Base-by-base conservation (phyloP, 345 rosid species). In the Eucalyptus marginata region DNA sequence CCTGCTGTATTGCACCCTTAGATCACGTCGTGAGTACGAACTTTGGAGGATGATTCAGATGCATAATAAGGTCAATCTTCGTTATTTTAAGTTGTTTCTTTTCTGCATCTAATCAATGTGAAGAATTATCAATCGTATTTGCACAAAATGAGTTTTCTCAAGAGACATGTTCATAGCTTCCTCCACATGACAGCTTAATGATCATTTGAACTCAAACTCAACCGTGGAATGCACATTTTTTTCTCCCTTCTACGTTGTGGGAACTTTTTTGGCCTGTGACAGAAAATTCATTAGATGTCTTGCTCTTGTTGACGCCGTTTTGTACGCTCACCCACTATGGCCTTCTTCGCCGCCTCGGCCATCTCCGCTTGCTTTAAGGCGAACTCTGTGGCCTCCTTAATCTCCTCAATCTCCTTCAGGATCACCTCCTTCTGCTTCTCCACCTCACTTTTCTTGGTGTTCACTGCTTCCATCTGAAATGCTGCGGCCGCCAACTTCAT, bases 271-370 rank as follows among this genome's bases (percentile, higher is more conserved):
- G 9, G 71, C 36, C 71, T 4, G 33, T 6, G 14, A 29, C 36
- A 29, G 33, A 29, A 54, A 24, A 8, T 25, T 89, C 87, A 36
- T 47, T 64, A n/a, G 84, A 58, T 46, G 71, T 22, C 79, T 90
- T 90, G 88, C 89, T 93, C 93, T 89, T 93, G 89, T 87, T 94
- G 90, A 33, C 94, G 96, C 95, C 96, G 91, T 89, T 89, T 95
- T 49, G 18, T 86, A 88, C 96, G 97, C 88, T 98, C 98, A 44
- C 88, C 93, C 86, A 95, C 95, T 13, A 98, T 92, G 58, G 90
- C 92, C n/a, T 49, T 92, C 91, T 94, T 93, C 16, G 98, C 99
- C 3, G 97, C 94, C 88, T 95, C 96, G 17, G 99, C 96, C 86
- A 89, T 90, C 79, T 95, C 95, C 33, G 96, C 96, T 44, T 97